Percentiles rank a stretch among this genome's conserved stretches.
phyloP scores from a whole-genome alignment of 352 stramenopile species.

The Detonula confervacea region DNA sequence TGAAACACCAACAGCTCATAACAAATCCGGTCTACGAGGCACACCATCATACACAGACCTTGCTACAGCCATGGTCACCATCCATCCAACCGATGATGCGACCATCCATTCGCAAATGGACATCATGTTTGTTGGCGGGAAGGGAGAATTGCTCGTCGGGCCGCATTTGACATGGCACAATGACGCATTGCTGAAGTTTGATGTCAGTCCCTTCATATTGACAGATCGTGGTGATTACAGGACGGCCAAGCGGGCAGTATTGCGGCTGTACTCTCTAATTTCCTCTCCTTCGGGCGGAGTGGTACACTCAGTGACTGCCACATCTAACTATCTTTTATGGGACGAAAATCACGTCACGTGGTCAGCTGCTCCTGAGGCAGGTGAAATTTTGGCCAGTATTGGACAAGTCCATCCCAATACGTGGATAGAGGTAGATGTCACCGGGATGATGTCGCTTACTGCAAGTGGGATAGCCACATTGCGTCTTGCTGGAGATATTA shows the following conservation, averaged over 20 bases:
- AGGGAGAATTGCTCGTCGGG: conserved; percentile 18
- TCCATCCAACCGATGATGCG: conserved; percentile 22
- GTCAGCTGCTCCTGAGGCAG: no score
- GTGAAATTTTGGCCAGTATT: conserved; percentile 18
- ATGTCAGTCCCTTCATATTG: conserved; percentile 22
- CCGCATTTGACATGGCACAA: conserved; percentile 15
- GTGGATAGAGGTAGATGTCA: conserved; percentile 49
- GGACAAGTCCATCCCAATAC: conserved; percentile 17
- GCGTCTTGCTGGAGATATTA: conserved; percentile 13
- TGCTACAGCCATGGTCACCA: conserved; percentile 6
- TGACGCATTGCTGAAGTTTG: conserved; percentile 41
- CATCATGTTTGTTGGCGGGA: not conserved
- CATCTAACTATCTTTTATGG: no score
- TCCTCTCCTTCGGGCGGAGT: conserved; percentile 37
- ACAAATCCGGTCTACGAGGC: conserved; percentile 20
- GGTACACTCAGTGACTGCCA: no score
- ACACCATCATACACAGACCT: conserved; percentile 1
- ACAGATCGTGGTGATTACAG: conserved; percentile 14
- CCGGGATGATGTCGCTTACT: conserved; percentile 12
- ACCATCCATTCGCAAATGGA: conserved; percentile 25
- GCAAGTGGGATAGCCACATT: conserved; percentile 23
- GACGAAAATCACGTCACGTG: no score
- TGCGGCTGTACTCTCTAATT: conserved; percentile 39
- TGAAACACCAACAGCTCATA: no score
- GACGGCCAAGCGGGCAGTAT: conserved; percentile 10